Conservation (phyloP, 2,329 filamentous ascomycete species). For the Magnaporthiopsis incrustans region DNA sequence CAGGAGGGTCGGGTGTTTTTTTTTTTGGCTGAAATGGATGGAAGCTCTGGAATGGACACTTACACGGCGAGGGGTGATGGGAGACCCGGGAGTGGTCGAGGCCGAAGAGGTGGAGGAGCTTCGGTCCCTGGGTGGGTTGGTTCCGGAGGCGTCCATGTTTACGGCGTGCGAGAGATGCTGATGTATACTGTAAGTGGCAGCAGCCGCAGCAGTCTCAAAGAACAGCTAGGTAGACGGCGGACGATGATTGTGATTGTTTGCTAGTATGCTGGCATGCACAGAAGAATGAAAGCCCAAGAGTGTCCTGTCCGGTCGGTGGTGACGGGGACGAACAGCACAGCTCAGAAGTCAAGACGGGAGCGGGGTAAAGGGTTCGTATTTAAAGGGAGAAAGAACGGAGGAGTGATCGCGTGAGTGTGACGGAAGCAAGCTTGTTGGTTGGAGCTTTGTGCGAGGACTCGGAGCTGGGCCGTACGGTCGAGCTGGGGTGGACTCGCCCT, state of each 20-base stretch:
- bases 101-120: conserved; percentile 21
- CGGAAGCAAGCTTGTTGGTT: too few relatives aligned
- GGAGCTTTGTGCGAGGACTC: not conserved
- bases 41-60: not conserved
- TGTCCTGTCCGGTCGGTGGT: too few relatives aligned
- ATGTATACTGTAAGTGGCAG: not conserved
- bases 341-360: not conserved
- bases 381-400: not conserved
- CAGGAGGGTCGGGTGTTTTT: too few relatives aligned
- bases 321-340: not conserved
- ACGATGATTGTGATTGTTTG: not conserved
- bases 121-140: conserved; percentile 14
- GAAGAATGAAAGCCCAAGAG: not conserved
- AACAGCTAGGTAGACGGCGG: not conserved
- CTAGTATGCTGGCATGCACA: not conserved
- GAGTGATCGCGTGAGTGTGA: too few relatives aligned
- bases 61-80: conserved; percentile 15
- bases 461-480: not conserved
- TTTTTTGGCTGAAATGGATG: too few relatives aligned
- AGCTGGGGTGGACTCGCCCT: not conserved
- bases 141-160: conserved; percentile 12
- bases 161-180: not conserved
- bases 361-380: not conserved
- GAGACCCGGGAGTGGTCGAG: conserved; percentile 13
- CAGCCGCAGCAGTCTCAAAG: not conserved